Base-by-base conservation (phyloP, 345 rosid genomes). In the Diplotaxis tenuifolia region DNA sequence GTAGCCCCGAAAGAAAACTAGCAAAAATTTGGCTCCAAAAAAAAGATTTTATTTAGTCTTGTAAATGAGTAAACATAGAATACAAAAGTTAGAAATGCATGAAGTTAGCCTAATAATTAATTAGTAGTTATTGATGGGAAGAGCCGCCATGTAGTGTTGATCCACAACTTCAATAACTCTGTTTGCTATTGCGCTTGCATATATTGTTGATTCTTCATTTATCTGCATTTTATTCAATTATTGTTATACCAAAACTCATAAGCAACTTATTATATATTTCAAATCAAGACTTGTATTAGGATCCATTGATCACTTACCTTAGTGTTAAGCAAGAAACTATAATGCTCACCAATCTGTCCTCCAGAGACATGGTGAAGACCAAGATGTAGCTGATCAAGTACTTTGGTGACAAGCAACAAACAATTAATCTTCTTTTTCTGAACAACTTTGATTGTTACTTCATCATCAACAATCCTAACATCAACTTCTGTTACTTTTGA, bases 311-410 rank as follows among this genome's bases (percentile, higher is more conserved):
- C 60, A 53, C 72, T 47, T 0, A 95, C 97, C 96, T 92, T 95
- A 70, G 92, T 84, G 82, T 86, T 89, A 71, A 95, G 83, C 71
- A 92, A 76, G 75, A 89, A 90, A 84, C 91, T 88, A 72, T 77
- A 83, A 78, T 87, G 84, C 47, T 91, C 93, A 27, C 99, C 97
- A 58, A 88, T 80, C 34, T 87, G 93, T 58, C 99, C 97, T 22
- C 99, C 96, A 0, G 96, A 92, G 50, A 88, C 93, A 71, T 88
- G 99, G 75, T 85, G 88, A 61, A 92, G 89, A 74, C 88, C 96
- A 45, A 95, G 77, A 62, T 83, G 92, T 50, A 95, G 96, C 19
- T 90, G 92, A 31, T 92, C 91, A 9, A 95, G 87, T 5, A 85
- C 85, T 78, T 83, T 85, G 59, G 99, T 84, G 25, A 90, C 94